These are phyloP conservation scores for Punica granatum DNA, from an alignment of 345 rosid species.

Conservation along the genomic window DNA sequence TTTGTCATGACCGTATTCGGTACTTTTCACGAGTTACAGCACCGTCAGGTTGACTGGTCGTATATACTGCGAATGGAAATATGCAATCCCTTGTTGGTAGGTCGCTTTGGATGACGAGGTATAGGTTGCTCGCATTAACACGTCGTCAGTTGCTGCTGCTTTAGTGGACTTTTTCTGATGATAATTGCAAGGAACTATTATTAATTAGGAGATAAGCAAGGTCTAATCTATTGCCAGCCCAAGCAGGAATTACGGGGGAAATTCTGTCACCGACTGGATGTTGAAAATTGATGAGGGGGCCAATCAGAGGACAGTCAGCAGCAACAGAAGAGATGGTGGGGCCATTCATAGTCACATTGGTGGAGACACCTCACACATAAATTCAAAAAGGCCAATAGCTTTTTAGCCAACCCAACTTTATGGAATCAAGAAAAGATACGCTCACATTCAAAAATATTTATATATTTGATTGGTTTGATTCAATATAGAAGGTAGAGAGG, in stretches of 20 bases:
- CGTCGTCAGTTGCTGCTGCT: slow-evolving; percentile 16
- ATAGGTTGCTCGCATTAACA: background rate
- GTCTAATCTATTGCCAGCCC: slow-evolving; percentile 12
- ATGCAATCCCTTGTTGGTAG: background rate
- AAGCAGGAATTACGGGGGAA: slow-evolving; percentile 5
- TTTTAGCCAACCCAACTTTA: slow-evolving; percentile 2
- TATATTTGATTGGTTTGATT: too few species aligned
- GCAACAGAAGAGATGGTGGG: background rate
- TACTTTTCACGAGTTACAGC: too few species aligned
- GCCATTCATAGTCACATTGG: background rate
- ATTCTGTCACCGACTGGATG: background rate
- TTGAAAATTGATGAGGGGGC: slow-evolving; percentile 3
- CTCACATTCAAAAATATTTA: background rate
- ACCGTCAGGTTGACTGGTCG: too few species aligned
- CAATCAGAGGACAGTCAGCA: background rate
- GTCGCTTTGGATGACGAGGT: slow-evolving; percentile 25
- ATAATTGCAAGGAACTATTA: background rate
- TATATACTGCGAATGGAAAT: too few species aligned
- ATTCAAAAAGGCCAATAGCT: slow-evolving; percentile 5
- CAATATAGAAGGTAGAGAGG: too few species aligned
- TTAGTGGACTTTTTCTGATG: slow-evolving; percentile 33
- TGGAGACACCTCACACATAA: slow-evolving; percentile 6
- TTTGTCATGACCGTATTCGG: too few species aligned
- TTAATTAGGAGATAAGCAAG: slow-evolving; percentile 4
- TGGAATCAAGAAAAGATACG: background rate